phyloP scores from a whole-genome alignment of 331 rosid genomes.

The Prunus yedoensis region DNA sequence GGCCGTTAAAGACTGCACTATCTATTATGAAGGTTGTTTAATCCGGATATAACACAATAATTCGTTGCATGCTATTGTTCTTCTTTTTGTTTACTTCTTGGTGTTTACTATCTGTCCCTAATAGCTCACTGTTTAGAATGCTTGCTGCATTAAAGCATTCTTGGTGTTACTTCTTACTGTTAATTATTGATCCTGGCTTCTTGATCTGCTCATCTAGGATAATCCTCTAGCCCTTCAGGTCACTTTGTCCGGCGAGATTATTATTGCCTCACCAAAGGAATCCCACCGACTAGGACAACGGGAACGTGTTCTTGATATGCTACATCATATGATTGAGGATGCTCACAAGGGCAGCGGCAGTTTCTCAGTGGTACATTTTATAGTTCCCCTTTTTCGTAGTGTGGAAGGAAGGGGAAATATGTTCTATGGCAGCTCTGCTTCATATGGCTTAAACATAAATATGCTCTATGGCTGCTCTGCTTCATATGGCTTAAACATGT shows the following conservation, averaged over 20 bases:
- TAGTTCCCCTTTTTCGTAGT: constrained; percentile 17
- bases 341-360: constrained; percentile 92
- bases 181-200: constrained; percentile 20
- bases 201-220: constrained; percentile 61
- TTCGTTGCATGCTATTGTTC: not conserved
- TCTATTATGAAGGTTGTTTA: not conserved
- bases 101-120: not conserved
- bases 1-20: not conserved
- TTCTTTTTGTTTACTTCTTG: not conserved
- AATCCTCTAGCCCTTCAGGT: constrained; percentile 71
- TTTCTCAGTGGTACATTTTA: constrained; percentile 79
- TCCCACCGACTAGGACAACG: constrained; percentile 79
- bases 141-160: not conserved
- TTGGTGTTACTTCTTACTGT: not conserved
- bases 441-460: too few species aligned
- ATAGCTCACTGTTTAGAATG: not conserved
- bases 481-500: constrained; percentile 20
- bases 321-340: constrained; percentile 97
- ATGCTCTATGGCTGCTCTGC: too few species aligned
- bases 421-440: not conserved
- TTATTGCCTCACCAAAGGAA: constrained; percentile 59
- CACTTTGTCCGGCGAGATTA: constrained; percentile 67
- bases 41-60: not conserved
- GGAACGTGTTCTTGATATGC: constrained; percentile 92
- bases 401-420: not conserved